Conservation (phyloP, 2,329 filamentous ascomycete genomes). For the Xylariaceae sp. region DNA sequence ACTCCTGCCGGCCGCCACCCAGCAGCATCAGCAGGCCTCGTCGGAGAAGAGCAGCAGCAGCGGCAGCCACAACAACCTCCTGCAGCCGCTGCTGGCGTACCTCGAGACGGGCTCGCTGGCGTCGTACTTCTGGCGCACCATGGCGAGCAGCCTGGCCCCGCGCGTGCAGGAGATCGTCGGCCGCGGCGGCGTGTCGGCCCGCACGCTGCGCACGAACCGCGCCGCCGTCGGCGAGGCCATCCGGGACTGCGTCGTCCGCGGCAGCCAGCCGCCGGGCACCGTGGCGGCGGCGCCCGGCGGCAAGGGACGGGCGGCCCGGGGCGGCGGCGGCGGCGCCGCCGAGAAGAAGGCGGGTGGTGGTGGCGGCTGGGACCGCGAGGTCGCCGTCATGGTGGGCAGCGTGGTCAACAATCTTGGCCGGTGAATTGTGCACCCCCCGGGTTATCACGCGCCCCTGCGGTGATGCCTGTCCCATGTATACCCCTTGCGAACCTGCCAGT, state of each 20-base stretch:
- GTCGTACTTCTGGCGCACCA: constrained; percentile 87
- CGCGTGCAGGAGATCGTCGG: constrained; percentile 79
- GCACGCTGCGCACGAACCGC: constrained; percentile 70
- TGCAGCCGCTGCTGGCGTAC: constrained; percentile 65
- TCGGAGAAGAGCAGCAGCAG: constrained; percentile 22
- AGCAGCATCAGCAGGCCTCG: constrained; percentile 9
- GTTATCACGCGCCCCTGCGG: too few species aligned
- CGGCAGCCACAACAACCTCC: constrained; percentile 53
- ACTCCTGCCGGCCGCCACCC: constrained; percentile 36
- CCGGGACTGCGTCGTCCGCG: constrained; percentile 72
- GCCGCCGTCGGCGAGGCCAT: constrained; percentile 70
- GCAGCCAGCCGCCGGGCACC: constrained; percentile 59
- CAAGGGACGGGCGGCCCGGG: constrained; percentile 35
- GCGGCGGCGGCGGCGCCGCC: too few species aligned
- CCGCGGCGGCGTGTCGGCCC: constrained; percentile 74
- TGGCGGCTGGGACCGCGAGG: constrained; percentile 76
- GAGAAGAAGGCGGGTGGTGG: too few species aligned
- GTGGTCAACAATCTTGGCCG: constrained; percentile 55
- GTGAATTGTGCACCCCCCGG: too few species aligned
- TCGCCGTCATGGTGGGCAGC: constrained; percentile 88
- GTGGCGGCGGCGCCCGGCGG: constrained; percentile 31
- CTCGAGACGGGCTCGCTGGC: constrained; percentile 82
- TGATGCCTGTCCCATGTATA: too few species aligned
- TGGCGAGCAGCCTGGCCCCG: constrained; percentile 68
- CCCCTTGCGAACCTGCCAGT: too few species aligned